Conservation (phyloP, 345 rosid genomes). For the Brassica cretica region DNA sequence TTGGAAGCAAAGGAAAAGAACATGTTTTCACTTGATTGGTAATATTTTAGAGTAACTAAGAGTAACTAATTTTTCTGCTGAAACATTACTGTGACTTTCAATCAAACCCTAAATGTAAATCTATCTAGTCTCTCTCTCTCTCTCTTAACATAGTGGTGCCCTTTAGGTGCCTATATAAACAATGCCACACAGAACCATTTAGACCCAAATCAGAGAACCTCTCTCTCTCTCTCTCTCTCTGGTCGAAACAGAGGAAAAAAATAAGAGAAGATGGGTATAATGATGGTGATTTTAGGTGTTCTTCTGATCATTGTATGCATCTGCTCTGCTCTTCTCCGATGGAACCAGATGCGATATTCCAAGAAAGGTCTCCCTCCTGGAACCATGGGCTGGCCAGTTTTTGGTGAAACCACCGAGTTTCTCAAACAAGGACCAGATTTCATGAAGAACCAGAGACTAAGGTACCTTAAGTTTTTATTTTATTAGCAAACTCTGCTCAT, state of each 20-base stretch:
- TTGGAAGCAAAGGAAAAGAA: no score
- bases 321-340: conserved; percentile 65
- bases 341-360: conserved; percentile 77
- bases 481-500: not conserved
- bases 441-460: conserved; percentile 83
- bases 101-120: no score
- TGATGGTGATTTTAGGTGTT: conserved; percentile 48
- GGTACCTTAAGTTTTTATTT: conserved; percentile 41
- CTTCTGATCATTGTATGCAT: conserved; percentile 52
- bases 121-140: not conserved
- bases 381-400: conserved; percentile 98
- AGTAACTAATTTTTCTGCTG: no score
- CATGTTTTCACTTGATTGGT: no score
- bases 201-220: conserved; percentile 25
- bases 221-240: not conserved
- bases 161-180: conserved; percentile 40
- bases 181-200: conserved; percentile 24
- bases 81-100: no score
- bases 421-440: conserved; percentile 94
- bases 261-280: conserved; percentile 54
- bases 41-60: no score
- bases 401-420: conserved; percentile 97
- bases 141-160: conserved; percentile 1
- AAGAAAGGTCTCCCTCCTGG: conserved; percentile 91
- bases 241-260: conserved; percentile 19